phyloP scores from a whole-genome alignment of 2,329 filamentous ascomycete genomes.

The Graphilbum sp. region DNA sequence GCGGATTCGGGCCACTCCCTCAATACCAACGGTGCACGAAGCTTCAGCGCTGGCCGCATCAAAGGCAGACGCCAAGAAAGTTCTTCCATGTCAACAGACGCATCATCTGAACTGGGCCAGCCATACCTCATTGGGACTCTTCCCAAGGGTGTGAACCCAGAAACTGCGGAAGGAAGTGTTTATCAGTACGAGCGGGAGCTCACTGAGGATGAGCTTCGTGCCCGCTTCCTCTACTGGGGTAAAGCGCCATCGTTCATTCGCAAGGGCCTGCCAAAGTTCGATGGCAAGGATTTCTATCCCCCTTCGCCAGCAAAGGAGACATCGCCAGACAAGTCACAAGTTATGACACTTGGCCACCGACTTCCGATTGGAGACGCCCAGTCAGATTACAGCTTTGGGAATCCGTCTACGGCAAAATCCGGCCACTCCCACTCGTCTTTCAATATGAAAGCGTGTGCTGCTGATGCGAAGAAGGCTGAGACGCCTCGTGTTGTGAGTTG shows the following conservation, averaged over 20 bases:
- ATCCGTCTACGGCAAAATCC: neutral
- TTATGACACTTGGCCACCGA: neutral
- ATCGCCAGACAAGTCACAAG: neutral
- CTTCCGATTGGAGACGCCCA: conserved; percentile 2
- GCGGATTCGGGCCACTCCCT: neutral
- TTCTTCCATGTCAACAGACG: conserved; percentile 6
- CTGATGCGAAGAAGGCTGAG: no score
- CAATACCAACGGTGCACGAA: neutral
- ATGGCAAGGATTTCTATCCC: conserved; percentile 48
- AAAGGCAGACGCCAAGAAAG: conserved; percentile 1
- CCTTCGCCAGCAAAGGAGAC: conserved; percentile 25
- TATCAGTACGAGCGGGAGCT: conserved; percentile 40
- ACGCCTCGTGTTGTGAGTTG: no score
- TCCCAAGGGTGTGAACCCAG: conserved; percentile 25
- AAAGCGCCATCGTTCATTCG: conserved; percentile 33
- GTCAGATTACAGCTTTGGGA: neutral
- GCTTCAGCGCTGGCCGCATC: neutral
- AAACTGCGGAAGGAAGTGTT: conserved; percentile 25
- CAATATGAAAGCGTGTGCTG: no score
- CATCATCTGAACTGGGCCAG: conserved; percentile 8
- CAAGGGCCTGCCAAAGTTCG: conserved; percentile 43
- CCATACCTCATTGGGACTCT: conserved; percentile 41
- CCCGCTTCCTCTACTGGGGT: conserved; percentile 45
- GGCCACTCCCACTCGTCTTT: no score
- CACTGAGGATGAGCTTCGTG: conserved; percentile 40